These are phyloP conservation scores for Solanum paucissectum DNA, from an alignment of 257 asterid species.

Conservation along the genomic window DNA sequence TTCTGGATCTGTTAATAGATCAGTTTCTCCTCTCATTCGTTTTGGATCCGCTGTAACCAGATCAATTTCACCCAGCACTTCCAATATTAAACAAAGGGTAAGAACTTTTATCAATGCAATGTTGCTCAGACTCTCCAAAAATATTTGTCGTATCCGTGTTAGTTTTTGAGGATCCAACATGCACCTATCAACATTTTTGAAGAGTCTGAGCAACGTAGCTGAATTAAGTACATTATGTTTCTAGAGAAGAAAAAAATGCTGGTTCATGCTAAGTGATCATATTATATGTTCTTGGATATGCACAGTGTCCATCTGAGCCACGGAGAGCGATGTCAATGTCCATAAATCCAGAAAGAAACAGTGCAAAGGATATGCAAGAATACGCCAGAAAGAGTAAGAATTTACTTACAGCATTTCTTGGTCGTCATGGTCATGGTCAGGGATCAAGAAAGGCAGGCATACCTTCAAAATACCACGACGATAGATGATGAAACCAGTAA, in stretches of 20 bases:
- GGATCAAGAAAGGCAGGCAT: constrained; percentile 27
- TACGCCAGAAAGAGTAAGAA: constrained; percentile 42
- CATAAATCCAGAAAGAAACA: constrained; percentile 22
- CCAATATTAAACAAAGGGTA: constrained; percentile 30
- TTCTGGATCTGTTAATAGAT: constrained; percentile 46
- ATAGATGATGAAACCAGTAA: constrained; percentile 3
- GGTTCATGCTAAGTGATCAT: neutral
- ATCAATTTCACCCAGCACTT: constrained; percentile 38
- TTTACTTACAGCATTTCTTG: constrained; percentile 51
- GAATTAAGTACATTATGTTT: neutral
- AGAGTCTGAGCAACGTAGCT: neutral
- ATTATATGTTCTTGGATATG: neutral
- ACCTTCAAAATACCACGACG: constrained; percentile 20
- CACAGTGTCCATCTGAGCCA: constrained; percentile 57
- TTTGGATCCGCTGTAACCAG: constrained; percentile 39
- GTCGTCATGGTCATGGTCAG: constrained; percentile 15
- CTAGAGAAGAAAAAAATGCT: neutral
- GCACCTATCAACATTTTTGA: neutral
- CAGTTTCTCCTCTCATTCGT: constrained; percentile 51
- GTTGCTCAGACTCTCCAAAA: neutral
- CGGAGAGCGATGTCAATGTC: constrained; percentile 21
- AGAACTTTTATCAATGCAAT: neutral
- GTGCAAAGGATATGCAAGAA: constrained; percentile 27
- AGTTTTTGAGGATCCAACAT: neutral
- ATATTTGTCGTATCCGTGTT: neutral